Base-by-base conservation (phyloP, 441 rosid genomes). In the Breynia disticha region DNA sequence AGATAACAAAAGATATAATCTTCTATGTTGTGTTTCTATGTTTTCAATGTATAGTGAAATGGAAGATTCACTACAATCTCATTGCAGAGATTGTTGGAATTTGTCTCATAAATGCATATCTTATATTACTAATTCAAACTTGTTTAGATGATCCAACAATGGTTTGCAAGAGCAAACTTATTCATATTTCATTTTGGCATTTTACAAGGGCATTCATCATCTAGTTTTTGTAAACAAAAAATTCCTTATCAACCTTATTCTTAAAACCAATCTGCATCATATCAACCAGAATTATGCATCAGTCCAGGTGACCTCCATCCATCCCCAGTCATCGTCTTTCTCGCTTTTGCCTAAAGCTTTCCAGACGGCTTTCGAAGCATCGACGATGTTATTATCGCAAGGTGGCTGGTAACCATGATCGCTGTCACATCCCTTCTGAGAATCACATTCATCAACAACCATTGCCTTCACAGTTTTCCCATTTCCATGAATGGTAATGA, bases 311-410 rank as follows among this genome's bases (percentile, higher is more conserved):
- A 59, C 9, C 13, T 46, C 38, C 57, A 54, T 60, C 48, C 48
- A 43, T 15, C 57, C 65, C 55, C 56, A 59, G 11, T 32, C 14
- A 7, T 7, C 44, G 12, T 59, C 48, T 11, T 28, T 32, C 19
- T 54, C 44, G 14, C 60, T 60, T 8, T 48, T 17, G 11, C 64
- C 69, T 14, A 65, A 24, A 12, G 64, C 69, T 20, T 65, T 58
- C 69, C 69, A 54, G 41, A 65, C 68, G 1, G 63, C 64, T 41
- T 53, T 49, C 5, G 60, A 59, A 5, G 46, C 69, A 28, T 65
- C 68, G 0, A 65, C 69, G 4, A 59, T 65, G 17, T 59, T 54
- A 10, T 44, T 43, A 1, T 19, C 17, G 17, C 64, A 65, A 0
- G 64, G 60, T 13, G 60, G 64, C 43, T 59, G 64, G 46, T 46